Conservation (phyloP, 108 stramenopile species). For the Conticribra guillardii region DNA sequence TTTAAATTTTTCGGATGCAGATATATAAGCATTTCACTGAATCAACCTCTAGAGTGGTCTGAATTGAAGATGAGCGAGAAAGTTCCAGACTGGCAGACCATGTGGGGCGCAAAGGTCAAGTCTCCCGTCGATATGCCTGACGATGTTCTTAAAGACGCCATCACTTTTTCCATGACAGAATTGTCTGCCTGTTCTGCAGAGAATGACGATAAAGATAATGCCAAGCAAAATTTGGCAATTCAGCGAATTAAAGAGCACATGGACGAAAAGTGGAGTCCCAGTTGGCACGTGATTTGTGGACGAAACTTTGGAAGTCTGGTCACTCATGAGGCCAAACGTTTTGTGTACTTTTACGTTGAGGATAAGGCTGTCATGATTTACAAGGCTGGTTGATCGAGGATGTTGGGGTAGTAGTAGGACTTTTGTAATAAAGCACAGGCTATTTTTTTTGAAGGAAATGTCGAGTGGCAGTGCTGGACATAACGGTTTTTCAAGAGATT, state of each 20-base stretch:
- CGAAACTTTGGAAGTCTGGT: slow-evolving; percentile 67
- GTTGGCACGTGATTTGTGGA: slow-evolving; percentile 69
- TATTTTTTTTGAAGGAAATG: not conserved
- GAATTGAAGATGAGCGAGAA: slow-evolving; percentile 2
- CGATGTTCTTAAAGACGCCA: slow-evolving; percentile 65
- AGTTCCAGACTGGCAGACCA: slow-evolving; percentile 22
- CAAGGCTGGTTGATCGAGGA: slow-evolving; percentile 40
- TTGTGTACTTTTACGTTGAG: slow-evolving; percentile 58
- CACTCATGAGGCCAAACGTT: slow-evolving; percentile 64
- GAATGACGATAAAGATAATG: slow-evolving; percentile 23
- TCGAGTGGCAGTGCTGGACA: too few relatives aligned
- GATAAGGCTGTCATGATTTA: slow-evolving; percentile 69
- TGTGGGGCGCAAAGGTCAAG: slow-evolving; percentile 76
- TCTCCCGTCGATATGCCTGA: slow-evolving; percentile 74
- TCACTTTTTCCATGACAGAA: slow-evolving; percentile 33
- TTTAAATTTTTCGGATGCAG: too few relatives aligned
- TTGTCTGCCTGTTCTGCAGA: not conserved
- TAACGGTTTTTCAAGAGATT: too few relatives aligned
- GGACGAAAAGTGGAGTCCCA: slow-evolving; percentile 54
- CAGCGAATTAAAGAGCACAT: slow-evolving; percentile 57
- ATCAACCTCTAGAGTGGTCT: not conserved
- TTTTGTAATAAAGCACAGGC: too few relatives aligned
- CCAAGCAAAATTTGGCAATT: not conserved
- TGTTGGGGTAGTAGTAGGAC: too few relatives aligned
- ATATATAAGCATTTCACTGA: too few relatives aligned